Evolutionary conservation across 306 rosid species (phyloP), one percentile per base, ranked within the genome.

Genomic region (Malus orientalis): DNA sequence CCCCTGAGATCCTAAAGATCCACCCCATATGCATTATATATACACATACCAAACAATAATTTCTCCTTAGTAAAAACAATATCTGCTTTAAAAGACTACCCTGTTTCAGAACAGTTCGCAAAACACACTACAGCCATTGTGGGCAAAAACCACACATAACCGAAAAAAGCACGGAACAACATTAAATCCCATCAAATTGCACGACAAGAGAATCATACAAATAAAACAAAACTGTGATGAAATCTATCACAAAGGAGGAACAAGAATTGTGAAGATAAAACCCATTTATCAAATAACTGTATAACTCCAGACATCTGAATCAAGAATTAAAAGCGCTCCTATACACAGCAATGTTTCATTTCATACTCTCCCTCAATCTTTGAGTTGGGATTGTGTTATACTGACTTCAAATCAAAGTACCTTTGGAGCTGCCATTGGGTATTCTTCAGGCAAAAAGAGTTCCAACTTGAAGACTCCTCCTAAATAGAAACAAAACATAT

Each of bases 391-490:
- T 64, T 32, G 14, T 64, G 10, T 5, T 69, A 77, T n/a, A 79
- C 19, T 25, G 25, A 80, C 47, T 8, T 15, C 60, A 81, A 80
- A 81, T 45, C 29, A 54, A 58, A 55, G 81, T 82, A 94, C 98
- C 97, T 94, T 94, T 7, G 98, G 98, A 75, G 98, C 98, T 80
- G 97, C 97, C 98, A 94, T 94, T 76, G 98, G 98, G 89, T 94
- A 94, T 85, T 94, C 98, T 82, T 91, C 98, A 15, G 98, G 98
- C 80, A 94, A 86, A 89, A 94, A 94, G 49, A 94, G 85, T 84
- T 94, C 98, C 87, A 94, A 86, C 84, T 94, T 94, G 90, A 94
- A 94, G 75, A 94, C 98, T 16, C 98, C 98, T 22, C 98, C 98
- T 94, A 77, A 59, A 59, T 59, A 81, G 67, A 73, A 12, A 81